Evolutionary conservation across 768 basidiomycete genomes (phyloP).

Genomic region (Termitomyces sp.): DNA sequence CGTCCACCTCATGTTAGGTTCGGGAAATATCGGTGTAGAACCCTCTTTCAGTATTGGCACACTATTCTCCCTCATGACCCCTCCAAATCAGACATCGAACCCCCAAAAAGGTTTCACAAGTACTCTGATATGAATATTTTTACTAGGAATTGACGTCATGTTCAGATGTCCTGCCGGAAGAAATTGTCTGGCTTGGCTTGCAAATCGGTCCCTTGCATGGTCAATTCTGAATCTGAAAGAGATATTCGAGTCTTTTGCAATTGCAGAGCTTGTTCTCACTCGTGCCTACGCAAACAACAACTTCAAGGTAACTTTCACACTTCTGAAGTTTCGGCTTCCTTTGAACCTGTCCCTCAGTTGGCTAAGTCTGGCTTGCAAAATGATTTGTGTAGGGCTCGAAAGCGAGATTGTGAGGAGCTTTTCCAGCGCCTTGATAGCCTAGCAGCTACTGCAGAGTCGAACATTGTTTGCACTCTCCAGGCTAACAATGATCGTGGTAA

Average conservation of each 20-base stretch:
- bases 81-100: not conserved
- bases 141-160: constrained; percentile 12
- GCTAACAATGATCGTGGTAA: constrained; percentile 5
- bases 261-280: constrained; percentile 4
- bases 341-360: constrained; percentile 3
- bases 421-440: constrained; percentile 4
- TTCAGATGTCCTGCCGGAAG: constrained; percentile 9
- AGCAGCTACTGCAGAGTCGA: constrained; percentile 1
- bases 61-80: constrained; percentile 10
- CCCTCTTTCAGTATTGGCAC: constrained; percentile 11
- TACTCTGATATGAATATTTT: not conserved
- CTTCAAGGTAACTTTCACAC: constrained; percentile 9
- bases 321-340: not conserved
- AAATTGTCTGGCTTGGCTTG: constrained; percentile 10
- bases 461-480: constrained; percentile 10
- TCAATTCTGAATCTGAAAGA: constrained; percentile 10
- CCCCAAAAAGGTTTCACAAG: constrained; percentile 4
- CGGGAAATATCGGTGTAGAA: constrained; percentile 15
- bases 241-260: not conserved
- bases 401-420: constrained; percentile 9
- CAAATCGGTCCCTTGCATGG: constrained; percentile 14
- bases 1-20: constrained; percentile 10
- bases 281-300: constrained; percentile 9
- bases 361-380: constrained; percentile 9
- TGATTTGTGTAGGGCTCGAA: constrained; percentile 12